Evolutionary conservation across 1,284 basidiomycete genomes (phyloP), one percentile per base, ranked within the genome.

Genomic region (Cutaneotrichosporon cavernicola): DNA sequence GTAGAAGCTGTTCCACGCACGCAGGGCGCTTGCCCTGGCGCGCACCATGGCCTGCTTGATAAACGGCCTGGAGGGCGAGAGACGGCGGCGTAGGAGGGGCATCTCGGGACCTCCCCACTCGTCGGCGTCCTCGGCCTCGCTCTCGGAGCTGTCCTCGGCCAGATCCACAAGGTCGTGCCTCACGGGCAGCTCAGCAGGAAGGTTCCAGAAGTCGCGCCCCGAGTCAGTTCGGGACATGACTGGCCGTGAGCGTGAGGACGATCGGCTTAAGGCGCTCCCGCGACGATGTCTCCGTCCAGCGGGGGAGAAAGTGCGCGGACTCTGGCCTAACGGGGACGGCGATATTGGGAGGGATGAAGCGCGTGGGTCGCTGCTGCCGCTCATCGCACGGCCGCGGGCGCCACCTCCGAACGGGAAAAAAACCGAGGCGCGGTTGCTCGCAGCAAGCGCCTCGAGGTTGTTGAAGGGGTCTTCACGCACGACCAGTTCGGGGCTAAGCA

Each of bases 1-100:
- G 73, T 86, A 86, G 69, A 93, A 76, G 0, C 81, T 81, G 16
- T 75, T 6, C 66, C 66, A 68, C 16, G 34, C 52, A 72, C 84
- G 82, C 6, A 72, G 52, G 18, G 77, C 78, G 18, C 65, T 66
- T 2, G 80, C 30, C 26, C 76, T 79, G 16, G 46, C 16, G 16
- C 52, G 46, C 49, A 26, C 40, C 32, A 21, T 55, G 9, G 21
- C 26, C 0, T 49, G 61, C 4, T 21, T 36, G 16, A 11, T 10
- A 10, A 40, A 22, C 10, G 60, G 46, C 6, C 21, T 30, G 5
- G 47, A 36, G 1, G 65, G 65, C 5, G 56, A 55, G 7, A 36
- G 18, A 18, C 65, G 62, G 26, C 65, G 58, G 51, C 65, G 61
- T 26, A 66, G 59, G 11, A 36, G 38, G 1, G 61, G 61, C 5